Base-by-base conservation (phyloP, 2,329 filamentous ascomycete species). In the Trichoderma arundinaceum region DNA sequence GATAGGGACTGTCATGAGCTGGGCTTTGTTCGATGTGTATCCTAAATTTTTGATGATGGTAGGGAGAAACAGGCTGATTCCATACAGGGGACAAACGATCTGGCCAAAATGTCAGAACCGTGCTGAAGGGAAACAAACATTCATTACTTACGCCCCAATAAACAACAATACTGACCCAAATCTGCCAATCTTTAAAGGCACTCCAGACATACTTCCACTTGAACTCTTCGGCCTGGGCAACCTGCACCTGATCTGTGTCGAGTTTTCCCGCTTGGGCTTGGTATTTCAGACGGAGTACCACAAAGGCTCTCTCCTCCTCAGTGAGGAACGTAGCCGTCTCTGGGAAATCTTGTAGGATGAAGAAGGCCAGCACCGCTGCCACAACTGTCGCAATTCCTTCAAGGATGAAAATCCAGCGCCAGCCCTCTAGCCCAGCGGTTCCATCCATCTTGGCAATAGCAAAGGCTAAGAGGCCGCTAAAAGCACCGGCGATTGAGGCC, bases 171-270 rank as follows among this genome's bases (percentile, higher is more conserved):
- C 82, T 83, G 28, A 82, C 77, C 79, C 81, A 84, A 56, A 92
- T 93, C 77, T 96, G 94, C 89, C 91, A 95, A 72, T 96, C 92
- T 46, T 83, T 86, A 51, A 94, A 79, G 2, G 88, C 88, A 7
- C 86, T 83, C 84, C 87, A 88, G 66, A 95, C 86, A 73, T 94
- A 95, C 13, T 81, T 80, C 86, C 89, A 90, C 68, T 88, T 84
- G 75, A 94, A 95, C 57, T 89, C 84, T 70, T 95, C 92, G 48
- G 91, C 86, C 71, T 90, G 83, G 0, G 90, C 90, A 28, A 83
- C 78, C 6, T 74, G 76, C 1, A 70, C 64, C 3, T 69, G 71
- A 0, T 62, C 56, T 15, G 41, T 46, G 57, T 56, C 52, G 8
- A 56, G 12, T 33, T 22, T 53, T 22, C 56, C 51, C 64, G 15